Evolutionary conservation across 768 basidiomycete species (phyloP), one percentile per base, ranked within the genome.

Genomic region (Cubamyces lactineus): DNA sequence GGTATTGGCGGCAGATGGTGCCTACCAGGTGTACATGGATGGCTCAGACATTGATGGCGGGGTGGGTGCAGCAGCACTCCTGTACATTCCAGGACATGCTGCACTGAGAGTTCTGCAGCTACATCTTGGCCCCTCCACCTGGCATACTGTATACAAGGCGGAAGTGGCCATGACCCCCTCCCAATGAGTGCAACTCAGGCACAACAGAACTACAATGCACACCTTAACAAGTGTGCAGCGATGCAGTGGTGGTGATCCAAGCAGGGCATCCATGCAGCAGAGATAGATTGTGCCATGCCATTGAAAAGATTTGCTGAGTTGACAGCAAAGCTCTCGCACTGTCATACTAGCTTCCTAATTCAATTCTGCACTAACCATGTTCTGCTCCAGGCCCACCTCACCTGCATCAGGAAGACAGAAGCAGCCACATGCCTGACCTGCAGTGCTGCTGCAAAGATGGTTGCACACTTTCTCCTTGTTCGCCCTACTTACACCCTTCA

Each of bases 301-400:
- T n/a, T n/a, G n/a, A n/a, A n/a, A n/a, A n/a, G 17, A 47, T 64
- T 48, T 42, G 48, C 2, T 2, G 39, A 34, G 40, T 55, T 61
- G 1, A 42, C 52, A 1, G 34, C 24, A 1, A 2, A 1, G 2
- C 49, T 65, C 5, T 59, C 64, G 7, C 34, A 52, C 13, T 43
- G 51, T 0, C 59, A 61, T 5, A 45, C 59, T 1, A 64, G 43
- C 42, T 24, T 72, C 1, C 64, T 76, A 7, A 59, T 72, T 24
- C 76, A 77, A 38, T 70, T 78, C 1, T 41, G 73, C 11, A 74
- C 74, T 4, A 71, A 72, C 2, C 77, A 78, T 50, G 60, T 57
- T 7, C 70, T 72, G 0, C 70, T 78, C 3, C 71, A 75, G 45
- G 38, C 63, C 7, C 69, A 76, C 66, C 71, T 69, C 3, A 28